Evolutionary conservation across 345 rosid genomes (phyloP).

Genomic region (Conringia planisiliqua): DNA sequence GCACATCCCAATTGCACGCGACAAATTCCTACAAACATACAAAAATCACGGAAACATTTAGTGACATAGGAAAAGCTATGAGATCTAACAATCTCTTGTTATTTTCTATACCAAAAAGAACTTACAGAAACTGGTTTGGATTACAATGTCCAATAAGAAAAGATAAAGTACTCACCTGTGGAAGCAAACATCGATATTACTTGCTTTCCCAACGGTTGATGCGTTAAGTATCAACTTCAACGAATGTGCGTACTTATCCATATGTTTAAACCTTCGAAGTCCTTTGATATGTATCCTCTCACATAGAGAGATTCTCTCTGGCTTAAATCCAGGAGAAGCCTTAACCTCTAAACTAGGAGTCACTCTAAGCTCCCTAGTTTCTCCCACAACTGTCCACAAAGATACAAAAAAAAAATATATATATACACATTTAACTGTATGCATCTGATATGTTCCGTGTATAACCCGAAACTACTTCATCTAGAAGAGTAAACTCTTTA

Average conservation of each 20-base stretch:
- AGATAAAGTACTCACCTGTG: constrained; percentile 54
- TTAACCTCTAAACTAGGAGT: constrained; percentile 52
- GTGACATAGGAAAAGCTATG: not conserved
- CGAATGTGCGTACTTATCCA: constrained; percentile 67
- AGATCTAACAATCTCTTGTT: not conserved
- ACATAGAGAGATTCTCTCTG: constrained; percentile 48
- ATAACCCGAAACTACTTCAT: not conserved
- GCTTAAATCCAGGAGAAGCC: constrained; percentile 68
- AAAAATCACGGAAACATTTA: not conserved
- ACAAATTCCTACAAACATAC: constrained; percentile 55
- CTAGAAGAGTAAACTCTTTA: not conserved
- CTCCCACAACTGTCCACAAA: constrained; percentile 51
- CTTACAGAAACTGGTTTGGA: not conserved
- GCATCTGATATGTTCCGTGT: not conserved
- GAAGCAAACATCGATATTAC: constrained; percentile 65
- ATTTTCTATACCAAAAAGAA: not conserved
- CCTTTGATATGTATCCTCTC: constrained; percentile 74
- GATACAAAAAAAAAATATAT: not conserved
- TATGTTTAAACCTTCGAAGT: constrained; percentile 50
- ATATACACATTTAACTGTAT: not conserved
- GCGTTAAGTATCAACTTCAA: constrained; percentile 51
- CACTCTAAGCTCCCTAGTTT: constrained; percentile 39
- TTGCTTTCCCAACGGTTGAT: constrained; percentile 37
- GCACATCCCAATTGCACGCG: constrained; percentile 80
- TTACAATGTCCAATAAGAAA: not conserved